phyloP scores from a whole-genome alignment of 257 asterid species.

The Cynanchum wilfordii region DNA sequence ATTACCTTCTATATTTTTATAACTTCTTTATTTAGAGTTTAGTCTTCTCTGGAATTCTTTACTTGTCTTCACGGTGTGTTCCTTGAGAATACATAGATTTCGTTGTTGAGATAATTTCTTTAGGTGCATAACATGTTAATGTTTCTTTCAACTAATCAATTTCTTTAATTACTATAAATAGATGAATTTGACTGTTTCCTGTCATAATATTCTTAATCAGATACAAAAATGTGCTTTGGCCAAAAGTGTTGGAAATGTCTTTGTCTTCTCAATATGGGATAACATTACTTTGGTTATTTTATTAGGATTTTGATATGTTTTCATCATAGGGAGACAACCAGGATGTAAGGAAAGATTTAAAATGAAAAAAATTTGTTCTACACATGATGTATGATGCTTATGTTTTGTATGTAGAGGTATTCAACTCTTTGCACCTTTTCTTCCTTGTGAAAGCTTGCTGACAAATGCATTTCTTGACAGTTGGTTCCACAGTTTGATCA shows the following conservation, averaged over 20 bases:
- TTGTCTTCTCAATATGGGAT: background rate
- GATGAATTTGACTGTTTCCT: background rate
- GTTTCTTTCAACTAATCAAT: background rate
- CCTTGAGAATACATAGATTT: too few species aligned
- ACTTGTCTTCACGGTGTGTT: too few species aligned
- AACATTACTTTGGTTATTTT: background rate
- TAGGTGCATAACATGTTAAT: background rate
- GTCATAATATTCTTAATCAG: background rate
- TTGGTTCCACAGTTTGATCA: background rate
- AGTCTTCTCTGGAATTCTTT: background rate
- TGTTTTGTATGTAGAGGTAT: background rate
- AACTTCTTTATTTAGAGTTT: background rate
- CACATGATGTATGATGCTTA: background rate
- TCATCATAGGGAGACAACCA: background rate
- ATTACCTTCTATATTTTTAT: background rate
- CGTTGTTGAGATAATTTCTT: background rate
- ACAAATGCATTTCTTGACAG: background rate
- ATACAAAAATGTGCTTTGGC: background rate
- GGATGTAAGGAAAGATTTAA: background rate
- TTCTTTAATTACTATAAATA: background rate
- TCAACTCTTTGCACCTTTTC: too few species aligned
- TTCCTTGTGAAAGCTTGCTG: background rate
- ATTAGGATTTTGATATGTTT: background rate
- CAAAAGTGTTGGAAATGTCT: background rate
- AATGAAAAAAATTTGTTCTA: background rate